These are phyloP conservation scores for Achlya hypogyna DNA, from an alignment of 352 stramenopile species.

Conservation along the genomic window DNA sequence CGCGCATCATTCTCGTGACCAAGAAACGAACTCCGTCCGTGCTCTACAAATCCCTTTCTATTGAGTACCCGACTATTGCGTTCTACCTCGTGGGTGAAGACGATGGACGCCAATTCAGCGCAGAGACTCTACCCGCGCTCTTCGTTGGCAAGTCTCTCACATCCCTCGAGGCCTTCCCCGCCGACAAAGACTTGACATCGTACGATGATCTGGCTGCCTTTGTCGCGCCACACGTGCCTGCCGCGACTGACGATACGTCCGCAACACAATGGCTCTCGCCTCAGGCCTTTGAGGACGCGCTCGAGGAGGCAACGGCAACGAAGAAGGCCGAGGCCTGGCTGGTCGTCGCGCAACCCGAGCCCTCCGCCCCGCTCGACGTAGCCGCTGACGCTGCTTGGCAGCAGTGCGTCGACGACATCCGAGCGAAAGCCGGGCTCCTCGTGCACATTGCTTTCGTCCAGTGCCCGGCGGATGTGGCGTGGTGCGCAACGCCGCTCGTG, in stretches of 20 bases:
- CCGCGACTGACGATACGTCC: slow-evolving; percentile 17
- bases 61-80: slow-evolving; percentile 46
- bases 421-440: slow-evolving; percentile 2
- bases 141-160: slow-evolving; percentile 35
- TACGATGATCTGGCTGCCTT: slow-evolving; percentile 49
- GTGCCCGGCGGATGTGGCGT: not conserved
- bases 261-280: slow-evolving; percentile 28
- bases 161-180: slow-evolving; percentile 25
- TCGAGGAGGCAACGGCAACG: slow-evolving; percentile 10
- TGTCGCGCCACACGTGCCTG: slow-evolving; percentile 25
- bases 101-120: slow-evolving; percentile 28
- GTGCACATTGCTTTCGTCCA: slow-evolving; percentile 4
- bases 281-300: slow-evolving; percentile 40
- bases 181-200: slow-evolving; percentile 39
- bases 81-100: slow-evolving; percentile 32
- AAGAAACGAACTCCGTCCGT: slow-evolving; percentile 52
- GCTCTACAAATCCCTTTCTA: slow-evolving; percentile 47
- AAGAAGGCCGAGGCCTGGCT: not conserved
- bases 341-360: not conserved
- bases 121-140: slow-evolving; percentile 38
- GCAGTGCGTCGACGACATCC: slow-evolving; percentile 4
- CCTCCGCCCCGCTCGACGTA: not conserved
- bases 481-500: not conserved
- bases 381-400: not conserved
- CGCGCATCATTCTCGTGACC: slow-evolving; percentile 39